Evolutionary conservation across 441 rosid species (phyloP).

Genomic region (Populus hybrid): DNA sequence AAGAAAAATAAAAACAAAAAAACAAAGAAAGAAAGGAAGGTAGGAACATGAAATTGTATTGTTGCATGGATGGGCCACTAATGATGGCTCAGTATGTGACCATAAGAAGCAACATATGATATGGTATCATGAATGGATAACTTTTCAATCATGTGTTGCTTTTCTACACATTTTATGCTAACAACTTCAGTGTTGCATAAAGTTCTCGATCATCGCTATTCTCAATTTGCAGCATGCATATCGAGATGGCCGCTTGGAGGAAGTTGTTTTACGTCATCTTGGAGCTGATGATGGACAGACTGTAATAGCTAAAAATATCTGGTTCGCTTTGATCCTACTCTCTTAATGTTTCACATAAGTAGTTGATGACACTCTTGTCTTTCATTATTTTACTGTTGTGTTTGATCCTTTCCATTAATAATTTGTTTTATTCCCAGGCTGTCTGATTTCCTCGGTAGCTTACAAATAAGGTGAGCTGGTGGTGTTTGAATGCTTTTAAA

Average conservation of each 20-base stretch:
- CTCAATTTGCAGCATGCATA: slow-evolving; percentile 62
- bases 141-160: not conserved
- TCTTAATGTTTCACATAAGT: not conserved
- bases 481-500: slow-evolving; percentile 14
- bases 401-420: not conserved
- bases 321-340: slow-evolving; percentile 27
- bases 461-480: slow-evolving; percentile 44
- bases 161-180: not conserved
- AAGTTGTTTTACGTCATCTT: slow-evolving; percentile 62
- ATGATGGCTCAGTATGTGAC: not conserved
- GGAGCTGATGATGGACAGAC: slow-evolving; percentile 62
- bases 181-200: not conserved
- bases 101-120: not conserved
- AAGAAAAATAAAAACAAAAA: not conserved
- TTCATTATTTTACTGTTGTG: not conserved
- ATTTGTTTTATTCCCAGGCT: slow-evolving; percentile 43
- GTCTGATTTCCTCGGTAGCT: slow-evolving; percentile 57
- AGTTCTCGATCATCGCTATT: slow-evolving; percentile 15
- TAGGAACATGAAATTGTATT: not conserved
- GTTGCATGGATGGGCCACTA: not conserved
- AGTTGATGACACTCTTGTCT: not conserved
- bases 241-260: slow-evolving; percentile 73
- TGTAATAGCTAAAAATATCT: slow-evolving; percentile 57
- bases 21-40: not conserved
- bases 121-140: not conserved